Percentiles rank a stretch among this genome's conserved stretches.
phyloP scores from a whole-genome alignment of 768 basidiomycete genomes.

The Lanmaoa rubissima region DNA sequence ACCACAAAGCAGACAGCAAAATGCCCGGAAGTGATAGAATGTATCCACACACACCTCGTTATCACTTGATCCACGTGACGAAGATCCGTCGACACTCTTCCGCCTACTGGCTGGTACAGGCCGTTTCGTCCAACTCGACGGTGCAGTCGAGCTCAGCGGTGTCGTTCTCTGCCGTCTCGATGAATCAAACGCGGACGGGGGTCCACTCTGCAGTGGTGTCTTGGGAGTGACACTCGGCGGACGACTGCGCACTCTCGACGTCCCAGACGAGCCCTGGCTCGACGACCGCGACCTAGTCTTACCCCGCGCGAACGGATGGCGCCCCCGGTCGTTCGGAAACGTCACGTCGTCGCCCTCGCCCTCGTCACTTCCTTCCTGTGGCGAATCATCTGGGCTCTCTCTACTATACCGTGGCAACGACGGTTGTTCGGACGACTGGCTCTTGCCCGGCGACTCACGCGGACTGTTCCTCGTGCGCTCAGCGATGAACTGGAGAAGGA shows the following conservation, averaged over 20 bases:
- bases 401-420: constrained; percentile 7
- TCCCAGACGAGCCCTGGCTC: constrained; percentile 53
- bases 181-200: constrained; percentile 63
- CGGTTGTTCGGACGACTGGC: constrained; percentile 9
- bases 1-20: not conserved
- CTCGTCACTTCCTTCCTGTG: constrained; percentile 34
- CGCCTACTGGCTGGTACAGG: constrained; percentile 65
- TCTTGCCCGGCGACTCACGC: constrained; percentile 27
- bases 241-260: constrained; percentile 44
- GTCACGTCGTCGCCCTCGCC: constrained; percentile 37
- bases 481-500: constrained; percentile 64
- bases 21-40: not conserved
- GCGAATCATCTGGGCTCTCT: constrained; percentile 34
- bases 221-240: constrained; percentile 59
- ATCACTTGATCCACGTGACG: constrained; percentile 53
- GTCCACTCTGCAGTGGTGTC: constrained; percentile 41
- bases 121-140: constrained; percentile 75
- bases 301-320: constrained; percentile 26
- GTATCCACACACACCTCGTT: constrained; percentile 55
- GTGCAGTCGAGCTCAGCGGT: constrained; percentile 55
- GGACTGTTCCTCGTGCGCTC: constrained; percentile 47
- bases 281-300: constrained; percentile 49
- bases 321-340: constrained; percentile 39
- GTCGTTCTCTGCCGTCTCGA: constrained; percentile 69
- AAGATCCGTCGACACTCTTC: constrained; percentile 66